Evolutionary conservation across 2,329 filamentous ascomycete genomes (phyloP).

Genomic region (Colletotrichum filicis): DNA sequence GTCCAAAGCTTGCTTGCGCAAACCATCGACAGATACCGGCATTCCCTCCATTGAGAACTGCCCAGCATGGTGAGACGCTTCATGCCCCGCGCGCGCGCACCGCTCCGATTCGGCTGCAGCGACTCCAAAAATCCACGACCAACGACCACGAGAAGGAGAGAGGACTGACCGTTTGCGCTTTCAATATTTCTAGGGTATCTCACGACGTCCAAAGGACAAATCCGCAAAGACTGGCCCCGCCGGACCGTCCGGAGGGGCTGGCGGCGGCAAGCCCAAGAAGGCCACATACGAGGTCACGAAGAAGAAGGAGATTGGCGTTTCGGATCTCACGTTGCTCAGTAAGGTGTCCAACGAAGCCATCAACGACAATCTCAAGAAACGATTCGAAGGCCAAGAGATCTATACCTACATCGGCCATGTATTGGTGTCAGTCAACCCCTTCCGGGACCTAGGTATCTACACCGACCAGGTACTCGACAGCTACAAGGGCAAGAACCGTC

Average conservation of each 20-base stretch:
- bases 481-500: constrained; percentile 95
- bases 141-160: neutral
- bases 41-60: constrained; percentile 33
- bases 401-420: constrained; percentile 99
- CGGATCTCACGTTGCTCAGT: constrained; percentile 95
- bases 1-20: constrained; percentile 18
- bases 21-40: constrained; percentile 26
- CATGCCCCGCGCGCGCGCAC: constrained; percentile 31
- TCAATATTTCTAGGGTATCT: constrained; percentile 54
- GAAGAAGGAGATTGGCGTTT: constrained; percentile 99
- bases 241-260: constrained; percentile 49
- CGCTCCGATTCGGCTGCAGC: constrained; percentile 9
- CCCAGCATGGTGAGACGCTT: constrained; percentile 39
- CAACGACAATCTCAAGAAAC: constrained; percentile 98
- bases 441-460: constrained; percentile 97
- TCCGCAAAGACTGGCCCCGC: constrained; percentile 53
- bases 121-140: neutral
- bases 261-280: constrained; percentile 82
- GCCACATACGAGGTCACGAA: constrained; percentile 95
- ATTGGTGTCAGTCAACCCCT: constrained; percentile 98
- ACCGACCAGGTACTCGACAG: constrained; percentile 93
- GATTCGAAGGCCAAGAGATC: constrained; percentile 97
- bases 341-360: constrained; percentile 99
- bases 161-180: constrained; percentile 20
- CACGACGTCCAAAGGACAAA: constrained; percentile 61